Evolutionary conservation across 2,329 filamentous ascomycete genomes (phyloP).

Genomic region (Colletotrichum tropicale): DNA sequence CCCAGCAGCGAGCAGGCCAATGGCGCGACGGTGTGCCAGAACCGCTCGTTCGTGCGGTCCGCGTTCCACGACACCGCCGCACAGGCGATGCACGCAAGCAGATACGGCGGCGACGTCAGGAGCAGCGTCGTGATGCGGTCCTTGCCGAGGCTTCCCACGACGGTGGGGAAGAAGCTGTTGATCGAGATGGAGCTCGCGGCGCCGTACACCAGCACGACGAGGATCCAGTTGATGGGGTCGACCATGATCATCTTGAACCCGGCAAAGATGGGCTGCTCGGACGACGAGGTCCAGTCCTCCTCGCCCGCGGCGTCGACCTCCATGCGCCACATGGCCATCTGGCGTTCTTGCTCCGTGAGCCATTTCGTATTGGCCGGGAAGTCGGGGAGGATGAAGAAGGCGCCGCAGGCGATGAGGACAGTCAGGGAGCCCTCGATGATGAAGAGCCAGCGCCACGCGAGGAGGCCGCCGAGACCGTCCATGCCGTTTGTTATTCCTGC

Average conservation of each 20-base stretch:
- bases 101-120: slow-evolving; percentile 47
- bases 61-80: slow-evolving; percentile 10
- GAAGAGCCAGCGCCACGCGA: slow-evolving; percentile 58
- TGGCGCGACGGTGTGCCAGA: slow-evolving; percentile 16
- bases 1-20: slow-evolving; percentile 12
- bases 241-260: slow-evolving; percentile 23
- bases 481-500: slow-evolving; percentile 21
- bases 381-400: slow-evolving; percentile 33
- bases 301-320: slow-evolving; percentile 25
- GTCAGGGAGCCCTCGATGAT: slow-evolving; percentile 36
- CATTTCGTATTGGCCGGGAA: slow-evolving; percentile 41
- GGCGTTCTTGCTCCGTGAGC: slow-evolving; percentile 24
- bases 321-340: slow-evolving; percentile 25
- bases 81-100: slow-evolving; percentile 40
- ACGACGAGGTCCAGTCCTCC: slow-evolving; percentile 23
- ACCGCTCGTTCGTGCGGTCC: slow-evolving; percentile 13
- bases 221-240: slow-evolving; percentile 26
- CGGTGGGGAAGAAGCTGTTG: slow-evolving; percentile 27
- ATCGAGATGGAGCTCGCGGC: slow-evolving; percentile 23
- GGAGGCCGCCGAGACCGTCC: slow-evolving; percentile 7
- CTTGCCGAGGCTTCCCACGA: slow-evolving; percentile 13
- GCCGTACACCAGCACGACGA: slow-evolving; percentile 23
- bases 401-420: slow-evolving; percentile 46
- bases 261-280: slow-evolving; percentile 18
- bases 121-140: slow-evolving; percentile 43